These are phyloP conservation scores for Papiliotrema terrestris DNA, from an alignment of 1,284 basidiomycete genomes.

Conservation along the genomic window DNA sequence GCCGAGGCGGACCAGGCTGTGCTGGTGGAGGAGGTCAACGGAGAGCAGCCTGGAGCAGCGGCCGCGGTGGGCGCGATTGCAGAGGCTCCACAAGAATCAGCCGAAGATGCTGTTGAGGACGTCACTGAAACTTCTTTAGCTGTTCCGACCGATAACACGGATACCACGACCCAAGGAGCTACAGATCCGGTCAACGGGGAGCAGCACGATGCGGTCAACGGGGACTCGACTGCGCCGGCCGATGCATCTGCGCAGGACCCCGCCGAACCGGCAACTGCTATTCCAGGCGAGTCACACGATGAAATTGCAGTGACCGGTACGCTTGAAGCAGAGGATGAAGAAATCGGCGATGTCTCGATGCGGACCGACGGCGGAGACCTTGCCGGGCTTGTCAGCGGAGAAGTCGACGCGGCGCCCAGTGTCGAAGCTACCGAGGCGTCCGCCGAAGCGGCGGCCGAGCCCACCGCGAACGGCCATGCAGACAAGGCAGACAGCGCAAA, in stretches of 20 bases:
- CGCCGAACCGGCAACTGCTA: too few species aligned
- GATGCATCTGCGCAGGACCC: too few species aligned
- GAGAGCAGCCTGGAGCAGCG: too few species aligned
- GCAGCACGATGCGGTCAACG: too few species aligned
- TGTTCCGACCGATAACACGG: background rate
- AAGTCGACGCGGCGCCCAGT: background rate
- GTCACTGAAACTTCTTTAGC: background rate
- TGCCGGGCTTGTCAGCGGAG: conserved; percentile 1
- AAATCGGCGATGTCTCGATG: conserved; percentile 35
- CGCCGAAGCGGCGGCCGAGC: background rate
- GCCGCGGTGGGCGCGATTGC: too few species aligned
- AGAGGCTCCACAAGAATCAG: too few species aligned
- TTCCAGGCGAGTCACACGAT: background rate
- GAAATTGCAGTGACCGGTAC: background rate
- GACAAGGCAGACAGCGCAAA: background rate
- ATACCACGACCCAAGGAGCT: background rate
- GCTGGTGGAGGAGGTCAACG: too few species aligned
- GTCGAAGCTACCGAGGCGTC: background rate
- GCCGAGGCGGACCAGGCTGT: too few species aligned
- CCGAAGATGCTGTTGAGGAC: background rate
- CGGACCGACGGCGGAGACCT: conserved; percentile 16
- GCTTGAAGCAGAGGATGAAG: background rate
- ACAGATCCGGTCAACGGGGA: too few species aligned
- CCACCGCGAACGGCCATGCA: background rate
- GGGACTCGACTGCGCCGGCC: too few species aligned